A percentile compares a stretch with the other conserved stretches of the same genome.
phyloP scores from a whole-genome alignment of 768 basidiomycete species.

The Hericium erinaceus region DNA sequence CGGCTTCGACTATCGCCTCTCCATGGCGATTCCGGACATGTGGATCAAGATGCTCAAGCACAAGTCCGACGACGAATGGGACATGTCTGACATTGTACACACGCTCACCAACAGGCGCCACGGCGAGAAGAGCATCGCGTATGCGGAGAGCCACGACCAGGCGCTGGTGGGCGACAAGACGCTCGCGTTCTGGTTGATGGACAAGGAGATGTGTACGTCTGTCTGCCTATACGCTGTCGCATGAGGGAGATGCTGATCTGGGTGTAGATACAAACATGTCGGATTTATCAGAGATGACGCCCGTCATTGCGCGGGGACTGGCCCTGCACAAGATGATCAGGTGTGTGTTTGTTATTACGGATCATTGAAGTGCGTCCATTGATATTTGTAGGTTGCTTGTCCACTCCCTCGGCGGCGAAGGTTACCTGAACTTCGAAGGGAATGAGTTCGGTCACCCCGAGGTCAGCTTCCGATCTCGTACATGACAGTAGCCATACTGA shows the following conservation, averaged over 20 bases:
- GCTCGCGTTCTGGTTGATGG: constrained; percentile 98
- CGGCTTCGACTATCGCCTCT: constrained; percentile 95
- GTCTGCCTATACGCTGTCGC: background rate
- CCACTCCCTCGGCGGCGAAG: constrained; percentile 92
- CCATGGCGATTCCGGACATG: constrained; percentile 99
- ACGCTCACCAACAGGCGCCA: constrained; percentile 86
- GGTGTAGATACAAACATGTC: constrained; percentile 89
- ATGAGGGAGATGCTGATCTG: background rate
- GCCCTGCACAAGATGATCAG: constrained; percentile 97
- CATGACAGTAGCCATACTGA: background rate
- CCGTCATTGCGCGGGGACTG: constrained; percentile 79
- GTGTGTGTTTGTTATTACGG: constrained; percentile 29
- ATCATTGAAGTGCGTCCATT: constrained; percentile 2
- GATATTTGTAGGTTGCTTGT: constrained; percentile 58
- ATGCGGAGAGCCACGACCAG: constrained; percentile 96
- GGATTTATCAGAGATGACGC: constrained; percentile 71
- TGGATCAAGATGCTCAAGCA: constrained; percentile 99
- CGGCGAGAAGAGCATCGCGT: constrained; percentile 85
- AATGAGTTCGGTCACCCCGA: constrained; percentile 99
- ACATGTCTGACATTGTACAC: constrained; percentile 76
- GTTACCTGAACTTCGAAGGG: constrained; percentile 95
- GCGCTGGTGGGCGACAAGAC: constrained; percentile 99
- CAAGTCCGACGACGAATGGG: constrained; percentile 78
- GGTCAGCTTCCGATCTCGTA: constrained; percentile 30
- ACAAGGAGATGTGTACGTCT: constrained; percentile 95